Base-by-base conservation (phyloP, 164 flowering plant species). In the Dillenia suffruticosa region DNA sequence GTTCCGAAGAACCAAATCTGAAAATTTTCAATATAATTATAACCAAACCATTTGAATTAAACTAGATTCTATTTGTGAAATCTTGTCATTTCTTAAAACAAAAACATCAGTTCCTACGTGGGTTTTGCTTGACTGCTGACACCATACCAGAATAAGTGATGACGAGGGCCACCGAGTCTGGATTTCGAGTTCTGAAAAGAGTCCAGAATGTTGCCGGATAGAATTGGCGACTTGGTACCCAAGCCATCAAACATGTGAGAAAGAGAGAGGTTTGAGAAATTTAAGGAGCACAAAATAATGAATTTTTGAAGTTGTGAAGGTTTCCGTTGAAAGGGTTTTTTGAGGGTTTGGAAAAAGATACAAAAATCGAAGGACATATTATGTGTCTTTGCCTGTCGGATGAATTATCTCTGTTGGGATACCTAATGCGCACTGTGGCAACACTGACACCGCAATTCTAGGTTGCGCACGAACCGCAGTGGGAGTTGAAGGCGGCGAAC, bases 1-100 rank as follows among this genome's bases (percentile, higher is more conserved):
- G n/a, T n/a, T n/a, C n/a, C n/a, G 81, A 72, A 8, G 77, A 80
- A 58, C 56, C 54, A 67, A 68, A 73, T 81, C 86, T 81, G 70
- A 80, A 62, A 63, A 87, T 61, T 5, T 32, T 74, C 79, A 15
- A 92, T 68, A 96, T 92, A 89, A 53, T 60, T 70, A 58, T 58
- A 12, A 55, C 68, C 46, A 50, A 4, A 32, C 40, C 40, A 32
- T 32, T 32, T 26, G 44, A 61, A 46, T 47, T 15, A 22, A 58
- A 61, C 24, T 50, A 48, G 59, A 45, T 8, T 17, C 63, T 40
- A 54, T n/a, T 47, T 53, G 62, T 44, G 72, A 65, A 49, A 52
- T 40, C 49, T 52, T 59, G 44, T 57, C 65, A 52, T 47, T 68
- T 57, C 49, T 59, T 1, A 46, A 48, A 17, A 65, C 66, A 67